Evolutionary conservation across 495 filamentous ascomycete genomes (phyloP).

Genomic region (Symbiotaphrina buchneri): DNA sequence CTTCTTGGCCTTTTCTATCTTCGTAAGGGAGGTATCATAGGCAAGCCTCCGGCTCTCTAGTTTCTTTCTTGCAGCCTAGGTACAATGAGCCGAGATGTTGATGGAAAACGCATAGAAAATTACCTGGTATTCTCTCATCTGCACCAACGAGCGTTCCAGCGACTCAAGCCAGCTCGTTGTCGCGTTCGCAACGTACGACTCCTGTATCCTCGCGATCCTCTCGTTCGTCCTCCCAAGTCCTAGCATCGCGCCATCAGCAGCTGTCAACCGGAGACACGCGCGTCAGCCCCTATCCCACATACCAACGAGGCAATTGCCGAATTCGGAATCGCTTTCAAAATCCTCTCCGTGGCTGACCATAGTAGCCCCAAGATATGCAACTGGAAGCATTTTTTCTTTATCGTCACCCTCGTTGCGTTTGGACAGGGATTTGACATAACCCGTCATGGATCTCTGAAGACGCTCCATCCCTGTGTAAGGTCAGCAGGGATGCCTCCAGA

Average conservation of each 20-base stretch:
- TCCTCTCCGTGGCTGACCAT: conserved; percentile 91
- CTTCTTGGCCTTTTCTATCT: conserved; percentile 84
- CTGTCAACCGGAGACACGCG: neutral
- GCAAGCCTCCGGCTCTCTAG: conserved; percentile 76
- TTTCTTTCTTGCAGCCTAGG: conserved; percentile 71
- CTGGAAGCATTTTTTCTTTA: conserved; percentile 62
- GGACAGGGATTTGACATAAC: conserved; percentile 78
- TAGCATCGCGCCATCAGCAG: conserved; percentile 9
- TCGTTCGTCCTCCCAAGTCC: conserved; percentile 74
- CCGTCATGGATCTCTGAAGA: conserved; percentile 71
- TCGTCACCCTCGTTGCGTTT: conserved; percentile 70
- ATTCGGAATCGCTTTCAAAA: conserved; percentile 78
- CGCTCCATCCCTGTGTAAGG: conserved; percentile 55
- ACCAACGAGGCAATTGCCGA: conserved; percentile 74
- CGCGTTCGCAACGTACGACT: conserved; percentile 60
- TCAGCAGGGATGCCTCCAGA: neutral
- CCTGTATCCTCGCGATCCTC: conserved; percentile 68
- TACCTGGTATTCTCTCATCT: conserved; percentile 97
- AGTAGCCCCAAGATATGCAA: conserved; percentile 59
- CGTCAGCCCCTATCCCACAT: conserved; percentile 10
- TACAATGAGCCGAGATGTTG: conserved; percentile 1
- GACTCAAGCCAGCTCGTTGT: conserved; percentile 83
- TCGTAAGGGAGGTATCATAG: conserved; percentile 72
- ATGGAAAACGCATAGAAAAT: conserved; percentile 2
- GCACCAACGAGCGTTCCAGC: conserved; percentile 66